Conservation (phyloP, 768 basidiomycete species). For the Suillus weaverae region DNA sequence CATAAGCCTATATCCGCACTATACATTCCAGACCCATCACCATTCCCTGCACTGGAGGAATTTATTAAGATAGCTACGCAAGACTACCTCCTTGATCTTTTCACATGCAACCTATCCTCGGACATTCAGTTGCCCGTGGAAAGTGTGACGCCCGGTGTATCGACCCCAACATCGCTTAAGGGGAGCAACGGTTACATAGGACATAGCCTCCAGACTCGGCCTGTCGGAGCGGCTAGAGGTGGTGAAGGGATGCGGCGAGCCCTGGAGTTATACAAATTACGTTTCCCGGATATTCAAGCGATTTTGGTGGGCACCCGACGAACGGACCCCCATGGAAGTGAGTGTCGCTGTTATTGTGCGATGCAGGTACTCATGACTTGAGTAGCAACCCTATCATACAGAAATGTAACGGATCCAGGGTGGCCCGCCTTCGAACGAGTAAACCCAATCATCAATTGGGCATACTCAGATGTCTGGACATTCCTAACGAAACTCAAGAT, state of each 20-base stretch:
- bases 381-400: conserved; percentile 67
- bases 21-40: conserved; percentile 89
- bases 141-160: conserved; percentile 41
- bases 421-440: conserved; percentile 92
- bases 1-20: conserved; percentile 60
- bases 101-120: conserved; percentile 35
- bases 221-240: conserved; percentile 56
- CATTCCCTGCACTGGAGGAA: conserved; percentile 78
- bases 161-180: conserved; percentile 18
- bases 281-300: conserved; percentile 67
- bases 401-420: conserved; percentile 79
- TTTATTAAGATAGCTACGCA: conserved; percentile 71
- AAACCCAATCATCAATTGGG: conserved; percentile 96
- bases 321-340: conserved; percentile 93
- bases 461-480: conserved; percentile 85
- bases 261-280: conserved; percentile 67
- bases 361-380: neutral
- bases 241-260: conserved; percentile 79
- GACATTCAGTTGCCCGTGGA: conserved; percentile 49
- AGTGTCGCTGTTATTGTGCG: conserved; percentile 25
- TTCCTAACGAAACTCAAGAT: conserved; percentile 76
- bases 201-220: conserved; percentile 26
- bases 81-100: conserved; percentile 76
- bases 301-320: conserved; percentile 89
- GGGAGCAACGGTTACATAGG: conserved; percentile 8